These are phyloP conservation scores for Calonectria hawksworthii DNA, from an alignment of 2,329 filamentous ascomycete genomes.

Conservation along the genomic window DNA sequence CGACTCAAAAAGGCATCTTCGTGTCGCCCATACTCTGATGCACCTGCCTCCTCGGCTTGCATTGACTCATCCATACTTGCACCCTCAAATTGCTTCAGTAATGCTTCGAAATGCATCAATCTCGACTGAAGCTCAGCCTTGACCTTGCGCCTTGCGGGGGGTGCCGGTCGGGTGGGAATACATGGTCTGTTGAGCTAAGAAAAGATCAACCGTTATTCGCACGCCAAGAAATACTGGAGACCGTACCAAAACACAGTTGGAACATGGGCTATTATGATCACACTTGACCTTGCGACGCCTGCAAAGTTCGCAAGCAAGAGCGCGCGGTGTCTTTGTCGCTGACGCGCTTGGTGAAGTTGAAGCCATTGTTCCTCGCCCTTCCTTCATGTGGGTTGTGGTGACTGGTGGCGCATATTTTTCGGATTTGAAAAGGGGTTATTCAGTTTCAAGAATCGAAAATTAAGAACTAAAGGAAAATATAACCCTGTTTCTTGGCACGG, in stretches of 20 bases:
- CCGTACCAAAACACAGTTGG: constrained; percentile 16
- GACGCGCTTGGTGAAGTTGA: background rate
- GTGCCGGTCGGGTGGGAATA: constrained; percentile 4
- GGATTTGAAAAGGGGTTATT: background rate
- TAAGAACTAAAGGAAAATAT: background rate
- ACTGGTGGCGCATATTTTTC: background rate
- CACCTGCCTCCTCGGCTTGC: no score
- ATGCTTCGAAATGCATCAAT: constrained; percentile 14
- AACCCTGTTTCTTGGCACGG: background rate
- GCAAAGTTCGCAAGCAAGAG: constrained; percentile 11
- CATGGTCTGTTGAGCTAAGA: background rate
- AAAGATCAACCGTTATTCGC: background rate
- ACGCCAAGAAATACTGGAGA: background rate
- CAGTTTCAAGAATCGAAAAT: background rate
- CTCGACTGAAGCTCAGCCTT: constrained; percentile 11
- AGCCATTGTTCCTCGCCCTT: background rate
- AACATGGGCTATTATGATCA: constrained; percentile 15
- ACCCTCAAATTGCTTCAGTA: background rate
- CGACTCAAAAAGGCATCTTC: background rate
- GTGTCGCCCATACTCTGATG: background rate
- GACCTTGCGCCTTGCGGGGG: background rate
- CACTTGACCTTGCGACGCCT: constrained; percentile 22
- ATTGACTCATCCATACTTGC: background rate
- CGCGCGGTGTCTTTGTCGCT: background rate
- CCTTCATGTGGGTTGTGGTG: background rate